phyloP scores from a whole-genome alignment of 148 eudicot genomes.

The Arbutus unedo region DNA sequence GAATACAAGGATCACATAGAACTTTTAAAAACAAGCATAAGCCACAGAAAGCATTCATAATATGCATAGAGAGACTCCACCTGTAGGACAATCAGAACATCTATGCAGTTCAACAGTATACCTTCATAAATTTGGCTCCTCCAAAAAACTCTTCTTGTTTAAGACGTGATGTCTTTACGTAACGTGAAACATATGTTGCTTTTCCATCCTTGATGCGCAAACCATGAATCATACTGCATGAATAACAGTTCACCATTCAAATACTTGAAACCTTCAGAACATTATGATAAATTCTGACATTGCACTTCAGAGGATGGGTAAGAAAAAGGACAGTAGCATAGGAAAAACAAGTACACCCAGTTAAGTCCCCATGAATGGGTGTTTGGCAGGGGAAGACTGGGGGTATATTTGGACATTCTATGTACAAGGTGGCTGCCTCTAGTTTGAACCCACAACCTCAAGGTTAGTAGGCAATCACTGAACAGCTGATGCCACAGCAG shows the following conservation, averaged over 20 bases:
- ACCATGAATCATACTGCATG: constrained; percentile 84
- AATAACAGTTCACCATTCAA: neutral
- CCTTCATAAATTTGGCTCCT: constrained; percentile 93
- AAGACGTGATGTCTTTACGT: constrained; percentile 78
- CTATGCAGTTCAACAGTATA: constrained; percentile 19
- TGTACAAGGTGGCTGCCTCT: neutral
- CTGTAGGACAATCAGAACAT: neutral
- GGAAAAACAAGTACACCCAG: neutral
- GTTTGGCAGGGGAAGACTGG: no score
- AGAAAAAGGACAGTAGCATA: neutral
- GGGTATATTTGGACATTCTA: neutral
- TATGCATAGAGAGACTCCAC: constrained; percentile 1
- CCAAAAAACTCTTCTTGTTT: constrained; percentile 85
- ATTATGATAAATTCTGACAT: neutral
- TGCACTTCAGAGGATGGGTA: neutral
- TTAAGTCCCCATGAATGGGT: neutral
- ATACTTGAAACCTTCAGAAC: neutral
- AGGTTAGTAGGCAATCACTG: neutral
- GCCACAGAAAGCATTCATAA: neutral
- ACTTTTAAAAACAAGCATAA: neutral
- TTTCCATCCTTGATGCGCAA: constrained; percentile 90
- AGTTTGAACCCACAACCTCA: neutral
- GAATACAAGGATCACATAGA: neutral
- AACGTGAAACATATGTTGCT: constrained; percentile 96
- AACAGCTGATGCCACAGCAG: neutral